Base-by-base conservation (phyloP, 371 early-diverging fungal genomes). In the Mortierella sp. region DNA sequence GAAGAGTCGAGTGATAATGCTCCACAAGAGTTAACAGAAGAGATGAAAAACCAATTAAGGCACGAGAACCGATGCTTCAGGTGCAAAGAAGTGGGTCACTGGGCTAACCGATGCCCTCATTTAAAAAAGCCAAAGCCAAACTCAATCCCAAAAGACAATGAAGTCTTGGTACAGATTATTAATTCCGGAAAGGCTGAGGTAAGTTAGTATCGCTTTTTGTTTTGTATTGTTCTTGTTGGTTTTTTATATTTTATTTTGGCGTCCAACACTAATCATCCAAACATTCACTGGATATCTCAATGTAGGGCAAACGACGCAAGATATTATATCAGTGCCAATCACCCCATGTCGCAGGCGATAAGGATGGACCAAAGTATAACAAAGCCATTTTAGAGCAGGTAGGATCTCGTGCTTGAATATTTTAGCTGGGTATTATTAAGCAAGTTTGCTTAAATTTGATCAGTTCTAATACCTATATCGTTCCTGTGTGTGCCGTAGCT, bases 161-260 rank as follows among this genome's bases (percentile, higher is more conserved):
- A 69, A 0, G 66, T 72, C 15, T 28, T 78, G 19, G 55, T 78
- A 0, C 69, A 78, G 37, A 78, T 78, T 35, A 73, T 73, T 49
- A 70, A 28, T 42, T 69, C 79, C 23, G 79, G 79, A 32, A 73
- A 69, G n/a, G 40, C 79, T n/a, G 76, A 76, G 71, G 76, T 67
- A 70, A 65, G 7, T 7, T n/a, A n/a, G n/a, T n/a, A n/a, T n/a
- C n/a, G n/a, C n/a, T n/a, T n/a, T n/a, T n/a, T n/a, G n/a, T n/a
- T n/a, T n/a, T n/a, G n/a, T n/a, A n/a, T n/a, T n/a, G n/a, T n/a
- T n/a, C n/a, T n/a, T n/a, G n/a, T n/a, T n/a, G n/a, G 13, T 13
- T 9, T 40, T 40, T 9, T 40, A 63, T 29, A 29, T 22, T 28
- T 8, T 28, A 1, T 13, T 61, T 43, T 12, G 23, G 43, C 43